phyloP scores from a whole-genome alignment of 257 asterid genomes.

The Craterostigma plantagineum region DNA sequence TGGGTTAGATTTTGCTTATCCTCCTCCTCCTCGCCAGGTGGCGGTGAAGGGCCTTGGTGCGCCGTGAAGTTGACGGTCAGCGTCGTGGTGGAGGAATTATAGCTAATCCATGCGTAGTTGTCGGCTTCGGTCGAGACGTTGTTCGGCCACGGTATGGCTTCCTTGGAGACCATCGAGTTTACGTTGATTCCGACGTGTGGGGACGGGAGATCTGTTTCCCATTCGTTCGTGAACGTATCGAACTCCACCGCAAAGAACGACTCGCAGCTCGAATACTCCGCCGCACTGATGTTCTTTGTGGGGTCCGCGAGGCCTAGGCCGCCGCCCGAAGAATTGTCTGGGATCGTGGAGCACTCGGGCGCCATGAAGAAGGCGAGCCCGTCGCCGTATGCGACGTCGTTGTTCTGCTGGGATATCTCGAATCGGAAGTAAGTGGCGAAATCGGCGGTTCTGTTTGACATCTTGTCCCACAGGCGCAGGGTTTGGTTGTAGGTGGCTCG shows the following conservation, averaged over 20 bases:
- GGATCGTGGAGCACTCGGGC: too few species aligned
- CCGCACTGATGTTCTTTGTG: conserved; percentile 23
- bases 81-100: conserved; percentile 28
- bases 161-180: conserved; percentile 45
- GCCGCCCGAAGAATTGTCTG: conserved; percentile 44
- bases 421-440: too few species aligned
- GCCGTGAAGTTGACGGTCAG: conserved; percentile 57
- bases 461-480: too few species aligned
- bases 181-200: conserved; percentile 82
- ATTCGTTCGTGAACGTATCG: conserved; percentile 49
- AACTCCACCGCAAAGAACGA: conserved; percentile 71
- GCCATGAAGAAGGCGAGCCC: too few species aligned
- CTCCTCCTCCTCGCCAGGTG: conserved; percentile 52
- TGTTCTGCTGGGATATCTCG: too few species aligned
- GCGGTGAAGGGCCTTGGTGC: conserved; percentile 23
- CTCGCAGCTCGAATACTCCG: conserved; percentile 46
- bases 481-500: too few species aligned
- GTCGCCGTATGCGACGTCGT: too few species aligned
- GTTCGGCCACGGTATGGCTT: conserved; percentile 24
- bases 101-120: conserved; percentile 73
- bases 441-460: too few species aligned
- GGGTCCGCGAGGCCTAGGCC: conserved; percentile 58
- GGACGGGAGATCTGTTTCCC: conserved; percentile 72
- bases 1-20: conserved; percentile 26
- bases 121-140: conserved; percentile 37